These are phyloP conservation scores for Zygosaccharomyces lentus DNA, from an alignment of 805 yeast species.

Conservation along the genomic window DNA sequence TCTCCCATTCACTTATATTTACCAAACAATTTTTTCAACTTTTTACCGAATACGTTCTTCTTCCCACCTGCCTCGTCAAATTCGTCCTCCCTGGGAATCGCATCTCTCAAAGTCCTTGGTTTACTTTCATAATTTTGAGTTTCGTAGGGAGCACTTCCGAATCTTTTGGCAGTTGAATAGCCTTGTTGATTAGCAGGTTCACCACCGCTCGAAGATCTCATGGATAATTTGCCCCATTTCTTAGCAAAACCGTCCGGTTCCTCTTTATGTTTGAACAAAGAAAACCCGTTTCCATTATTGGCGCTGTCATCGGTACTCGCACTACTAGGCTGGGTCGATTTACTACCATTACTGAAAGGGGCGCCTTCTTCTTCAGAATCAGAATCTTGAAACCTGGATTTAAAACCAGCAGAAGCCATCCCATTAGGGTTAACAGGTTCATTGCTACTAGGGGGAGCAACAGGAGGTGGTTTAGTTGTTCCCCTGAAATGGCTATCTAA, in stretches of 20 bases:
- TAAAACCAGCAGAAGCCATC: conserved; percentile 30
- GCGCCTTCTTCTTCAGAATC: conserved; percentile 51
- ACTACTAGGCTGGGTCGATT: conserved; percentile 14
- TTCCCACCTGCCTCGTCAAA: conserved; percentile 24
- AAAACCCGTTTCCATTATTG: conserved; percentile 16
- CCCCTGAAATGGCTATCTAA: conserved; percentile 11
- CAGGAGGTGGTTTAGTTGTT: conserved; percentile 12
- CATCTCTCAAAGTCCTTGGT: conserved; percentile 8
- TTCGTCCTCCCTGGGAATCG: background rate
- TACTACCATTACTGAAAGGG: conserved; percentile 14
- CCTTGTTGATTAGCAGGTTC: conserved; percentile 8
- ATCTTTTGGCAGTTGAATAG: conserved; percentile 7
- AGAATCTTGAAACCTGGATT: conserved; percentile 59
- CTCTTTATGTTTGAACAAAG: conserved; percentile 19
- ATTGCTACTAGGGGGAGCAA: conserved; percentile 11
- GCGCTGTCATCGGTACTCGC: conserved; percentile 6
- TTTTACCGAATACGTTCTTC: conserved; percentile 35
- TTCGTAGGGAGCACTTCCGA: conserved; percentile 7
- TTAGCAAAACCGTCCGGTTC: conserved; percentile 14
- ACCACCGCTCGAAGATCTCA: conserved; percentile 23
- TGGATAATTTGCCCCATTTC: conserved; percentile 22
- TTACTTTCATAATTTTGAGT: conserved; percentile 4
- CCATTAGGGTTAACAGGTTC: conserved; percentile 9
- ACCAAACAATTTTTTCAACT: conserved; percentile 41
- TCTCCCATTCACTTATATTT: conserved; percentile 25